Conservation (phyloP, 2,329 filamentous ascomycete species). For the Penicillium griseofulvum region DNA sequence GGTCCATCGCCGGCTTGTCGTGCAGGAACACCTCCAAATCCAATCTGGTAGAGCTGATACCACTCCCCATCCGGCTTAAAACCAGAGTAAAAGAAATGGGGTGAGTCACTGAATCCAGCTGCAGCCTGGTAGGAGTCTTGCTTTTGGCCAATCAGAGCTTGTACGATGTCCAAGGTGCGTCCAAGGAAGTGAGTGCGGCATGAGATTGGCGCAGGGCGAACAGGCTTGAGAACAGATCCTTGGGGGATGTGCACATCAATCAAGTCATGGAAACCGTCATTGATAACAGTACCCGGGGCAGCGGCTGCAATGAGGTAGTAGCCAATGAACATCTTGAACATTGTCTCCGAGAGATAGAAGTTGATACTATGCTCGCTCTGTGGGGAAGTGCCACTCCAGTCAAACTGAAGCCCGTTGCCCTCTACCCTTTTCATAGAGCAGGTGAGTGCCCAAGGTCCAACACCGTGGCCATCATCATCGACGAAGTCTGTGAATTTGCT, state of each 20-base stretch:
- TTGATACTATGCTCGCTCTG: slow-evolving; percentile 50
- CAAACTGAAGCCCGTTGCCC: slow-evolving; percentile 46
- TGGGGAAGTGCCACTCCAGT: slow-evolving; percentile 50
- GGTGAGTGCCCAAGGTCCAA: slow-evolving; percentile 48
- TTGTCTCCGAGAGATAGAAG: slow-evolving; percentile 49
- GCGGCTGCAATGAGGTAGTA: slow-evolving; percentile 50
- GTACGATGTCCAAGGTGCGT: slow-evolving; percentile 50
- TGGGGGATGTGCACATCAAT: slow-evolving; percentile 49
- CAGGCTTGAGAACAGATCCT: slow-evolving; percentile 47
- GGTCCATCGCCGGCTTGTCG: slow-evolving; percentile 49
- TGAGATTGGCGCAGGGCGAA: slow-evolving; percentile 48
- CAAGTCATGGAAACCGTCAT: slow-evolving; percentile 53
- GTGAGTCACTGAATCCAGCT: slow-evolving; percentile 52
- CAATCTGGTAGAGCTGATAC: slow-evolving; percentile 53
- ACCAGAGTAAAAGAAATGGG: slow-evolving; percentile 52
- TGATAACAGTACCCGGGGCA: slow-evolving; percentile 50
- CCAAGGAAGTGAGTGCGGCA: slow-evolving; percentile 51
- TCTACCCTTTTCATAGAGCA: slow-evolving; percentile 48
- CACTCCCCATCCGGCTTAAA: slow-evolving; percentile 50
- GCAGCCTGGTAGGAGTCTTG: slow-evolving; percentile 48
- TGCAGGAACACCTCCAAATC: slow-evolving; percentile 51
- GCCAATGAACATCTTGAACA: slow-evolving; percentile 55
- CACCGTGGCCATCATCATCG: slow-evolving; percentile 49
- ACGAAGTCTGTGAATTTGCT: slow-evolving; percentile 51
- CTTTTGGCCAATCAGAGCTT: slow-evolving; percentile 51